Evolutionary conservation across 2,329 filamentous ascomycete species (phyloP).

Genomic region (Elsinoe batatas): DNA sequence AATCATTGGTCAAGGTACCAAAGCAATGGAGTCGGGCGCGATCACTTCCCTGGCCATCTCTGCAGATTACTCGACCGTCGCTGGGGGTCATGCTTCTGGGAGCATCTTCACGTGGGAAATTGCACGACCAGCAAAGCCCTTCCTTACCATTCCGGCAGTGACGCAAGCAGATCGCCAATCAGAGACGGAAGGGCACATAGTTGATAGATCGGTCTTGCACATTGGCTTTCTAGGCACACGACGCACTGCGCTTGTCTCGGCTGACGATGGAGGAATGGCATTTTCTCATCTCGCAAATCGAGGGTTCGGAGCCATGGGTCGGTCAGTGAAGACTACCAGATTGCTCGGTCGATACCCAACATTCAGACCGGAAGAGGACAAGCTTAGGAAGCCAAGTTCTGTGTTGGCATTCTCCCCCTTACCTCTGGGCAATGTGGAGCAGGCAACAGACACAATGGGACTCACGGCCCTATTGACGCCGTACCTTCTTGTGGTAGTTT

Average conservation of each 20-base stretch:
- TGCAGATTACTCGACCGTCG: conserved; percentile 85
- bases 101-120: conserved; percentile 97
- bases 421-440: conserved; percentile 87
- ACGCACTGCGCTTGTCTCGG: conserved; percentile 88
- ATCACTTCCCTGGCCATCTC: conserved; percentile 83
- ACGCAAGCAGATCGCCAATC: conserved; percentile 44
- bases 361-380: conserved; percentile 50
- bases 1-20: conserved; percentile 87
- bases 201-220: conserved; percentile 70
- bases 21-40: conserved; percentile 83
- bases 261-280: conserved; percentile 91
- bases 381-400: conserved; percentile 78
- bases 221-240: conserved; percentile 90
- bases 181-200: conserved; percentile 71
- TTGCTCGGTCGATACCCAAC: conserved; percentile 87
- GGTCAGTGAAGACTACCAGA: conserved; percentile 78
- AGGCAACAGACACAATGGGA: conserved; percentile 76
- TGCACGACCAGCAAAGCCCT: conserved; percentile 68
- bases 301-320: conserved; percentile 75
- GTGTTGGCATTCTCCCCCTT: conserved; percentile 85
- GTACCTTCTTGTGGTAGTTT: conserved; percentile 91
- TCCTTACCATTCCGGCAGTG: conserved; percentile 74
- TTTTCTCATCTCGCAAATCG: conserved; percentile 93
- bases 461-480: conserved; percentile 92
- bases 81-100: conserved; percentile 79